Conservation (phyloP, 306 rosid species). For the Casuarina glauca region DNA sequence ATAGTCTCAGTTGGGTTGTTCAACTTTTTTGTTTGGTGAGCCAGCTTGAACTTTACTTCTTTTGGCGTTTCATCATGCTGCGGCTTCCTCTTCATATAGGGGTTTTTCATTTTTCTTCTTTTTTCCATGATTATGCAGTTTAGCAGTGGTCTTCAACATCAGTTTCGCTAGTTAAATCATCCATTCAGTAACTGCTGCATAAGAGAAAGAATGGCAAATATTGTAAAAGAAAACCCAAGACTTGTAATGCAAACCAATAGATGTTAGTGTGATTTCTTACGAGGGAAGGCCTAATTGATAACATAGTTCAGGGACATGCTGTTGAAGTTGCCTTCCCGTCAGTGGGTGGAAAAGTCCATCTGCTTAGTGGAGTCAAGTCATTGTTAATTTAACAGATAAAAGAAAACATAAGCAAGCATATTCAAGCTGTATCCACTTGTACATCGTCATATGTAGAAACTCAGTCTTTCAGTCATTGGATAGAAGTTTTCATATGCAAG, state of each 20-base stretch:
- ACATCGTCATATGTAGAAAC: neutral
- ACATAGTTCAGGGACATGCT: constrained; percentile 23
- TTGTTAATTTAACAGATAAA: neutral
- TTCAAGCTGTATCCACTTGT: neutral
- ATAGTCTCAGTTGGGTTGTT: too few relatives aligned
- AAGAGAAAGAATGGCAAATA: too few relatives aligned
- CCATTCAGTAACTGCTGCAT: too few relatives aligned
- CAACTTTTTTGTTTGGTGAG: too few relatives aligned
- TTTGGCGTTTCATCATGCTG: too few relatives aligned
- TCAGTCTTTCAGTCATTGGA: neutral
- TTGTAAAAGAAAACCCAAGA: too few relatives aligned
- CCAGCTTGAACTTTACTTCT: too few relatives aligned
- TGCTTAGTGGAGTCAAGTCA: neutral
- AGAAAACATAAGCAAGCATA: neutral
- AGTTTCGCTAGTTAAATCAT: too few relatives aligned
- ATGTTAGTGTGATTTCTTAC: constrained; percentile 5
- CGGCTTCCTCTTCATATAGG: neutral
- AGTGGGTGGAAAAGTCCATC: neutral
- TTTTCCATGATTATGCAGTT: neutral
- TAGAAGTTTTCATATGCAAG: neutral
- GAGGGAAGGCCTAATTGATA: constrained; percentile 45
- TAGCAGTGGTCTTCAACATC: neutral
- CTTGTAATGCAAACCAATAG: neutral
- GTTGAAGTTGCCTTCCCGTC: neutral
- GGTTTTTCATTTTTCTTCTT: neutral